phyloP scores from a whole-genome alignment of 2,329 filamentous ascomycete genomes.

The Thelonectria rubi region DNA sequence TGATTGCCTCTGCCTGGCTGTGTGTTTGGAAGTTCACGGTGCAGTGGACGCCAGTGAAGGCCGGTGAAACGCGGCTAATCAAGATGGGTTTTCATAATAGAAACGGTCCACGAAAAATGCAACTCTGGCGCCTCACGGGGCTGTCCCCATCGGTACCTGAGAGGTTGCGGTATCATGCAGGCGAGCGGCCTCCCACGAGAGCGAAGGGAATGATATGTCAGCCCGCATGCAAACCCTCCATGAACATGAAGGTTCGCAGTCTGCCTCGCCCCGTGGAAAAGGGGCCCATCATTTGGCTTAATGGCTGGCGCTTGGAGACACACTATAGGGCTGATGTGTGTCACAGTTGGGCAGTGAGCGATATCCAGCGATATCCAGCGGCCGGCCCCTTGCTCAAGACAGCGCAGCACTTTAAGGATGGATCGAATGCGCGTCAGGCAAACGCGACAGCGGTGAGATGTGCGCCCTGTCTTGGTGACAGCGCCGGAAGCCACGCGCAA shows the following conservation, averaged over 20 bases:
- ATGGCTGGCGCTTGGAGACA: conserved; percentile 4
- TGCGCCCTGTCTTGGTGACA: no score
- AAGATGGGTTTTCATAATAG: background rate
- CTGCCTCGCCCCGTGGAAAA: conserved; percentile 11
- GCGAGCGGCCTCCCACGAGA: conserved; percentile 8
- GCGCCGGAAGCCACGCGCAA: conserved; percentile 3
- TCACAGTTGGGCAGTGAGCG: background rate
- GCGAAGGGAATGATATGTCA: background rate
- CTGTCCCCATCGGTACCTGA: conserved; percentile 1
- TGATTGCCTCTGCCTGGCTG: background rate
- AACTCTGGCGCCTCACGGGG: background rate
- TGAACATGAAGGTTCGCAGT: background rate
- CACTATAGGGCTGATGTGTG: conserved; percentile 16
- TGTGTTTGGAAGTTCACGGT: background rate
- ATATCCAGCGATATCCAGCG: background rate
- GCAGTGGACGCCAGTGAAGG: no score
- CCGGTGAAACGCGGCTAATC: background rate
- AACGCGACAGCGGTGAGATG: background rate
- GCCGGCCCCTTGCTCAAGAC: no score
- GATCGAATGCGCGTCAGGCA: background rate
- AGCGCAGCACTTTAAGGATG: no score
- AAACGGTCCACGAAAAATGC: background rate
- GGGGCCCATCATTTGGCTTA: background rate
- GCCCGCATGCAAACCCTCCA: background rate
- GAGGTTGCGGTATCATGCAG: background rate